phyloP scores from a whole-genome alignment of 352 stramenopile species.

The Phytophthora citricola region DNA sequence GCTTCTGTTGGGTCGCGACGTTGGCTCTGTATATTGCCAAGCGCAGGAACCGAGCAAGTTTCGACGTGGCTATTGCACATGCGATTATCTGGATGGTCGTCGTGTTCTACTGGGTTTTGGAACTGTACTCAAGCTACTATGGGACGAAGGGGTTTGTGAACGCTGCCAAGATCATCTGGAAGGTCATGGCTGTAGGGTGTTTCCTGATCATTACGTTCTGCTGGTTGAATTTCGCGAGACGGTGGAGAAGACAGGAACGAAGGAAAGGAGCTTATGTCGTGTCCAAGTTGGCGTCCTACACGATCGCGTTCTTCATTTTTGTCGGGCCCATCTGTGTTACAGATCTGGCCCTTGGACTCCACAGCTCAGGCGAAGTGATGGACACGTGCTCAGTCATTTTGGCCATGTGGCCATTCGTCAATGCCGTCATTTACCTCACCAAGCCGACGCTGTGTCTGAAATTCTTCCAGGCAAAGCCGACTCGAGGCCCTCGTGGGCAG shows the following conservation, averaged over 20 bases:
- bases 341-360: slow-evolving; percentile 59
- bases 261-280: slow-evolving; percentile 70
- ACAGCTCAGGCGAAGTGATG: slow-evolving; percentile 45
- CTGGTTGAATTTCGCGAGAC: slow-evolving; percentile 64
- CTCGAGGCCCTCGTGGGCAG: slow-evolving; percentile 19
- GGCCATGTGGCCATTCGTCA: slow-evolving; percentile 82
- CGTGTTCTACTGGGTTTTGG: slow-evolving; percentile 78
- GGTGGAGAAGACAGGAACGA: slow-evolving; percentile 55
- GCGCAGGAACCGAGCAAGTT: slow-evolving; percentile 51
- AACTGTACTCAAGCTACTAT: slow-evolving; percentile 78
- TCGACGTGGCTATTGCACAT: slow-evolving; percentile 80
- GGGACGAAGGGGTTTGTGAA: slow-evolving; percentile 45
- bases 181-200: slow-evolving; percentile 59
- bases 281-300: slow-evolving; percentile 82
- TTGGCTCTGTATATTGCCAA: slow-evolving; percentile 83
- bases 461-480: slow-evolving; percentile 52
- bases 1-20: slow-evolving; percentile 81
- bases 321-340: slow-evolving; percentile 76
- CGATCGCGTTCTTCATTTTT: slow-evolving; percentile 76
- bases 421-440: slow-evolving; percentile 79
- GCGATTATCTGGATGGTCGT: slow-evolving; percentile 81
- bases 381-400: slow-evolving; percentile 58
- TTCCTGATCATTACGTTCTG: slow-evolving; percentile 67
- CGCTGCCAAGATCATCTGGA: slow-evolving; percentile 78
- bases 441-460: slow-evolving; percentile 66